Base-by-base conservation (phyloP, 2,329 filamentous ascomycete genomes). In the Cercospora janseana region DNA sequence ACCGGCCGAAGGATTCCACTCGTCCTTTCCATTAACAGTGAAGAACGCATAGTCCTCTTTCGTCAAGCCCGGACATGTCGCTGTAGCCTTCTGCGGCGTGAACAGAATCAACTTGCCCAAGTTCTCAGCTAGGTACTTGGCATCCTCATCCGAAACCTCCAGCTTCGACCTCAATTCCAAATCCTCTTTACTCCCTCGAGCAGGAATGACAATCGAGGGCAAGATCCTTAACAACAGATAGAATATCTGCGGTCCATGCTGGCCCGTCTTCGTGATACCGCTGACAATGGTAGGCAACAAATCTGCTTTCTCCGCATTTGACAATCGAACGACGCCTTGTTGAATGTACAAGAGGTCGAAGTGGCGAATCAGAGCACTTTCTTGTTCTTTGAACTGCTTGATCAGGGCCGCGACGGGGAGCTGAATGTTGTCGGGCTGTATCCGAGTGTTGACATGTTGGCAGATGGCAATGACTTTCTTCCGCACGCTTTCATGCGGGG, bases 341-440 rank as follows among this genome's bases (percentile, higher is more conserved):
- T 94, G 88, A 28, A 96, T 86, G 66, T 95, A 95, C 13, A 87
- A 78, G 31, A 97, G 74, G 69, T 97, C 91, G 60, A 96, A 87
- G 66, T 95, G 88, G 56, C 88, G 85, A 57, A 98, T 82, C 28
- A 96, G 76, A 1, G 84, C 75, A 9, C 84, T 85, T 29, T 82
- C 57, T 28, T 81, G 82, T 16, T 87, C 81, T 69, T 94, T 95
- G 76, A 95, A 96, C 68, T 97, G 93, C 60, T 90, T 85, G 47
- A 97, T 70, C 13, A 98, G 77, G 12, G 84, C 82, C n/a, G 82
- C 79, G 9, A 97, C 90, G 0, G 93, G 93, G 4, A 98, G 75
- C 46, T 91, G 78, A 57, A 96, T 82, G 6, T 77, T 75, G 66
- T 74, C 72, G 58, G 79, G 71, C 65, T 82, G 79, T 57, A 82